Base-by-base conservation (phyloP, 2,329 filamentous ascomycete species). In the Xylaria sp. region DNA sequence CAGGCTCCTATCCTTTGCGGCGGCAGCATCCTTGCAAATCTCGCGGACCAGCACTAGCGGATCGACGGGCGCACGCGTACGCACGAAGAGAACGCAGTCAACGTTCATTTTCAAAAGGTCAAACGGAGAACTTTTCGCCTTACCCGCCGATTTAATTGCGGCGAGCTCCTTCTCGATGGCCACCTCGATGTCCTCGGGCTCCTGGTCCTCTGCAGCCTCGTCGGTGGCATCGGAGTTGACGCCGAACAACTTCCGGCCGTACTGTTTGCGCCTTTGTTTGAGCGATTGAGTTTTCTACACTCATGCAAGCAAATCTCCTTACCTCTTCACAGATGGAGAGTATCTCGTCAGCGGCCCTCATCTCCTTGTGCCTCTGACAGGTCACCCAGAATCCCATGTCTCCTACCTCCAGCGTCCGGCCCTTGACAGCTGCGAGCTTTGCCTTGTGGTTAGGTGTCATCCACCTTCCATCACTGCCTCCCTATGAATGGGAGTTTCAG, bases 351-450 rank as follows among this genome's bases (percentile, higher is more conserved):
- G 91, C 85, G 15, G 91, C 90, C 77, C 89, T 90, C 47, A 83
- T 83, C 78, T 92, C 91, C 81, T 91, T 90, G 70, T 87, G 87
- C 75, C 90, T 86, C 58, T 90, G 88, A 76, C 91, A 94, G 0
- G 92, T 94, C 31, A 90, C 89, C 91, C 91, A 95, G 65, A 95
- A 89, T 5, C 92, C 92, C 59, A 85, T 82, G 73, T 94, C 90
- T 5, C 91, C 91, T 5, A 90, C 82, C 72, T 92, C 87, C 54
- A 94, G 79, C 13, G 78, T 75, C 44, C 79, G 79, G 67, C 79
- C 77, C 57, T 79, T 75, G 15, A 74, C 31, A 33, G 73, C 77
- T 22, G 80, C 79, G 49, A 81, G 71, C 74, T 85, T 89, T 38
- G 80, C 79, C 73, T 84, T 82, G 51, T 89, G 87, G 67, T 87